These are phyloP conservation scores for Odonthalia washingtoniensis DNA, from an alignment of 31 red algal species.

Conservation along the genomic window DNA sequence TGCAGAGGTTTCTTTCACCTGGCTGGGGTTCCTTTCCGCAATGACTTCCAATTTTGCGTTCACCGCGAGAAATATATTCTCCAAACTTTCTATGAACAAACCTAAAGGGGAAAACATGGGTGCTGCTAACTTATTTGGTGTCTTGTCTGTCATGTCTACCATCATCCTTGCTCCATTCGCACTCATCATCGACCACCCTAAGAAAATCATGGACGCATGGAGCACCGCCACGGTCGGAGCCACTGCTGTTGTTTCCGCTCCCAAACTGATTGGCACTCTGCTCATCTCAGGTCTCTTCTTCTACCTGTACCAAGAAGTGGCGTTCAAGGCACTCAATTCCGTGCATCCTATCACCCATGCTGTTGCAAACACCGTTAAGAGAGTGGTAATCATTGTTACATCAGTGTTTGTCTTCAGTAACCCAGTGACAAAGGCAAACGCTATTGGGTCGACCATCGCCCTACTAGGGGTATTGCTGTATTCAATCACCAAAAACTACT, in stretches of 20 bases:
- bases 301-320: conserved; percentile 95
- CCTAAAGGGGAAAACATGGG: conserved; percentile 90
- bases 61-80: conserved; percentile 91
- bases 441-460: conserved; percentile 86
- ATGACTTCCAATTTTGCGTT: conserved; percentile 99
- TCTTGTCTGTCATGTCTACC: conserved; percentile 90
- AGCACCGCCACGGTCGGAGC: conserved; percentile 70
- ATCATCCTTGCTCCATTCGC: conserved; percentile 86
- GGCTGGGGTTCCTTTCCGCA: conserved; percentile 93
- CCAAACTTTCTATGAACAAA: conserved; percentile 93
- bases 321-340: conserved; percentile 89
- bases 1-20: conserved; percentile 93
- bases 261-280: conserved; percentile 67
- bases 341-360: conserved; percentile 95
- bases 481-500: conserved; percentile 93
- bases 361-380: conserved; percentile 98
- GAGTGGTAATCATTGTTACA: conserved; percentile 95
- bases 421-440: conserved; percentile 73
- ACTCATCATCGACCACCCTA: conserved; percentile 75
- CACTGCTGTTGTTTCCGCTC: conserved; percentile 72
- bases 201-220: conserved; percentile 63
- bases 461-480: conserved; percentile 90
- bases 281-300: conserved; percentile 90
- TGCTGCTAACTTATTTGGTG: conserved; percentile 91
- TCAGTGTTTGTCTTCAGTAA: conserved; percentile 96